Base-by-base conservation (phyloP, 441 rosid species). In the Mallotus repandus region DNA sequence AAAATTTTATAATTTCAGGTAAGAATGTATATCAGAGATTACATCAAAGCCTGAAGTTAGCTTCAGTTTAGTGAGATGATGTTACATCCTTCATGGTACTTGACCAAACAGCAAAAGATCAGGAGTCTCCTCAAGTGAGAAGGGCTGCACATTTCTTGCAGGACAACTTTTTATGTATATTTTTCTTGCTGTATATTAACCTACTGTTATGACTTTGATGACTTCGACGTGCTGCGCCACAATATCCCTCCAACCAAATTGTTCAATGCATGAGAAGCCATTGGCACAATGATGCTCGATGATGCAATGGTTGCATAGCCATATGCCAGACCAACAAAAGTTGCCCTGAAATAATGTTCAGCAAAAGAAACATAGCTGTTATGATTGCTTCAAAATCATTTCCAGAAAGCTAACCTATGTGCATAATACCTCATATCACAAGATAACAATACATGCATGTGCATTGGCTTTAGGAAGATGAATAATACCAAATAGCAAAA, bases 221-320 rank as follows among this genome's bases (percentile, higher is more conserved):
- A 62, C 50, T 62, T 71, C 2, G 94, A 84, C 57, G 78, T 85
- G 79, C 80, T 73, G 43, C 86, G 87, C 97, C 99, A 92, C 65
- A 88, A 38, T 18, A 90, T 63, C 71, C 93, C 97, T 62, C 97
- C 94, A 0, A 81, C 90, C 78, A 95, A 82, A 82, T 92, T 95
- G 86, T 89, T 91, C 78, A 90, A 66, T 0, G 96, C 86, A 59
- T 92, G 99, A n/a, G 96, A 83, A 61, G 87, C 94, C 89, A 92
- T 86, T 0, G 98, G 90, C 54, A 87, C 98, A 9, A 84, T 1
- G 67, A 93, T 70, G 84, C 93, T 88, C 2, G 93, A 87, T 2
- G 98, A 85, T 46, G 79, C 46, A 68, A 86, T 78, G 16, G 96
- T 80, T n/a, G 95, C 90, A 57, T 83, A 93, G 68, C 97, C 96